Evolutionary conservation across 306 rosid genomes (phyloP).

Genomic region (Betula pendula): DNA sequence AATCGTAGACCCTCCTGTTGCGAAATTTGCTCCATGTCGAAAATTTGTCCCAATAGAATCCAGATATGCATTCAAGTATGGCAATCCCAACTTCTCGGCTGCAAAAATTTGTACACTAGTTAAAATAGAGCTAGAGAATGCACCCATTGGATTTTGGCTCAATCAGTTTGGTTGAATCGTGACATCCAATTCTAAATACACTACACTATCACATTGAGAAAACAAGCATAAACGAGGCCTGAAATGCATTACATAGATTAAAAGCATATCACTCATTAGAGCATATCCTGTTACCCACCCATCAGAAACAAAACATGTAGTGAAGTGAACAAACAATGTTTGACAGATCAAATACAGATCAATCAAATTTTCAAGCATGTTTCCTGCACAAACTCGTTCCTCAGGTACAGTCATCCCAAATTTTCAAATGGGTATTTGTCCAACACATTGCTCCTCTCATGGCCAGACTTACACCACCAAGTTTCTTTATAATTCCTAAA

Average conservation of each 20-base stretch:
- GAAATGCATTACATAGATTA: neutral
- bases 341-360: neutral
- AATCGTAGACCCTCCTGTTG: constrained; percentile 31
- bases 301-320: neutral
- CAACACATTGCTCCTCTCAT: neutral
- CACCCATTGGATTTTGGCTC: neutral
- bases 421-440: neutral
- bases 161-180: neutral
- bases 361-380: neutral
- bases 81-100: constrained; percentile 34
- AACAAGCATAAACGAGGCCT: neutral
- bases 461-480: neutral
- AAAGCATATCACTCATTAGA: neutral
- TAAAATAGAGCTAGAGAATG: neutral
- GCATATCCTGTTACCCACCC: no score
- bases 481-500: neutral
- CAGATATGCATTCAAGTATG: constrained; percentile 28
- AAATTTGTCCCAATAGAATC: constrained; percentile 30
- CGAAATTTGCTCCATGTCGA: constrained; percentile 32
- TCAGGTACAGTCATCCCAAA: neutral
- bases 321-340: neutral
- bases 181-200: neutral
- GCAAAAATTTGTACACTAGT: neutral
- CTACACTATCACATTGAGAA: neutral
- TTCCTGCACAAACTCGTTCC: constrained; percentile 1